These are phyloP conservation scores for Syncephalis plumigaleata DNA, from an alignment of 371 early-diverging fungal genomes.

Conservation along the genomic window DNA sequence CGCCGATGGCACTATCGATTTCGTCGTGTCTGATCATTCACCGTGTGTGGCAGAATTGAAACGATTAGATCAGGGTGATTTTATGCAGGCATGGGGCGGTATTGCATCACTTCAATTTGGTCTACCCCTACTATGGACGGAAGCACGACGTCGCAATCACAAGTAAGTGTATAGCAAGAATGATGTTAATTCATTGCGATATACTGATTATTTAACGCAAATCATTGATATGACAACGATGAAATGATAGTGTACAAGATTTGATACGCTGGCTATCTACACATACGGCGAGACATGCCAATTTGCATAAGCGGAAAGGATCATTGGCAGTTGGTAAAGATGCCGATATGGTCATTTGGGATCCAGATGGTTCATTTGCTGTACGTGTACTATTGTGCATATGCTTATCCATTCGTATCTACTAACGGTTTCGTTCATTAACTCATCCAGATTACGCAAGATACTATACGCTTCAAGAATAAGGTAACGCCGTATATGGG, in stretches of 20 bases:
- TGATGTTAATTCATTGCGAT: not conserved
- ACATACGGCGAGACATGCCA: constrained; percentile 42
- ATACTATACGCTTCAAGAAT: constrained; percentile 59
- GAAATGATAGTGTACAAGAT: constrained; percentile 30
- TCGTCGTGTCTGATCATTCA: constrained; percentile 70
- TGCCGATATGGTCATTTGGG: constrained; percentile 66
- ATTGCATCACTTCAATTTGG: constrained; percentile 72
- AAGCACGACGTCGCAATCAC: constrained; percentile 45
- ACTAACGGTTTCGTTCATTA: too few relatives aligned
- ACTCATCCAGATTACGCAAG: constrained; percentile 5
- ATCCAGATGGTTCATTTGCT: constrained; percentile 37
- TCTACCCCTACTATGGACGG: constrained; percentile 62
- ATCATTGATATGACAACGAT: not conserved
- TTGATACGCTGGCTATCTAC: constrained; percentile 44
- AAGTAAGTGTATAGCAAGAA: constrained; percentile 16
- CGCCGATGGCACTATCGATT: constrained; percentile 61
- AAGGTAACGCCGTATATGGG: constrained; percentile 64
- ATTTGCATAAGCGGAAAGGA: constrained; percentile 43
- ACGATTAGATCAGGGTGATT: constrained; percentile 45
- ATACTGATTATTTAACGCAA: not conserved
- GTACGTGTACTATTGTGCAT: constrained; percentile 14
- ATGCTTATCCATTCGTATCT: too few relatives aligned
- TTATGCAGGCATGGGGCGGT: constrained; percentile 69
- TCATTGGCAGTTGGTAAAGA: constrained; percentile 41
- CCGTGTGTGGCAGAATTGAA: constrained; percentile 66